Evolutionary conservation across 2,329 filamentous ascomycete species (phyloP), one percentile per base, ranked within the genome.

Genomic region (Lomentospora prolificans): DNA sequence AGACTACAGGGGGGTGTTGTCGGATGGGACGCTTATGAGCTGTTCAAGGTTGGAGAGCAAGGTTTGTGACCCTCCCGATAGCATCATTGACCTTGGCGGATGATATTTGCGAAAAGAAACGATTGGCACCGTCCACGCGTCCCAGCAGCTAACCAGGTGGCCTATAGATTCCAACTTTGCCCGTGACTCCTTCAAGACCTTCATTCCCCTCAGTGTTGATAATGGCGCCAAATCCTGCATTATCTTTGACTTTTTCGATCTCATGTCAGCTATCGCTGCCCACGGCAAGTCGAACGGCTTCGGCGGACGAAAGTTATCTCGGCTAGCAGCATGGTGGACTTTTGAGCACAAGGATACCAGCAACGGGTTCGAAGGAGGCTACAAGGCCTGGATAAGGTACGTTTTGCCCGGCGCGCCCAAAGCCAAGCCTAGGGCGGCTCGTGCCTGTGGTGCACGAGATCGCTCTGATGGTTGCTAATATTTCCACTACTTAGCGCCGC

Each of bases 271-370:
- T 6, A 84, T 96, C 63, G 91, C 94, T 31, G 94, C 94, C 12
- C 89, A 96, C 65, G 89, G 89, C 62, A 97, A 97, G 73, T 84
- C 77, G 55, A 99, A 99, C 68, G 94, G 94, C 46, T 82, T 99
- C 60, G 89, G 90, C 58, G 94, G 94, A 25, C 84, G 91, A 60
- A 97, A 97, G 69, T 79, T 99, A 55, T 97, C 94, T 8, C 83
- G 94, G 61, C 89, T 95, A 79, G 94, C 92, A 41, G 90, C 91
- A 50, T 99, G 94, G 94, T 99, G 94, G 94, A 90, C 92, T 1
- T 99, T 99, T 67, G 92, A 96, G 65, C 89, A 95, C 62, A 81
- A 78, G 50, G 91, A 97, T 67, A 84, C 84, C 5, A 88, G 87
- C 44, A 92, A 87, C 67, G 94, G 94, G 14, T 99, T 99, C 63